Evolutionary conservation across 2,329 filamentous ascomycete genomes (phyloP), one percentile per base, ranked within the genome.

Genomic region (Venturia pyrina): DNA sequence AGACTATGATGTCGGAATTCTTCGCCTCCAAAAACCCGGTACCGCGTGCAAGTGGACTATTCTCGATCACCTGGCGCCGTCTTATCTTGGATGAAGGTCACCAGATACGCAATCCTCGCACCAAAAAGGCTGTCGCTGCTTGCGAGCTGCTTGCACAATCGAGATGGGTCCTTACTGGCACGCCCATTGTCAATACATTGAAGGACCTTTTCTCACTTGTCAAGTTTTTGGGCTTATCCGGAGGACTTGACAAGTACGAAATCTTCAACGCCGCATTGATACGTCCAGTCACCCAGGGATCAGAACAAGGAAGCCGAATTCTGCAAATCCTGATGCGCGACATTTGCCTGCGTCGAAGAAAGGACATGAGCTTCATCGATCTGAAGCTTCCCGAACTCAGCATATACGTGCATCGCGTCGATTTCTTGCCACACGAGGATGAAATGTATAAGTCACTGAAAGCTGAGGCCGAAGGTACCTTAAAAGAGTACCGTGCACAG

Each of bases 281-380:
- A 48, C 84, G 89, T 40, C 89, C 89, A 4, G 80, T 96, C 10
- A 83, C 82, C 64, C 72, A 74, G 6, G 85, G 85, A 1, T 82
- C 87, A 19, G 74, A 77, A 0, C 78, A 81, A 43, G 88, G 87
- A 15, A 86, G 86, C 61, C 75, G 82, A 13, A 78, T 93, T 3
- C 81, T 96, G 3, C 89, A 93, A 72, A 83, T 86, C 5, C 81
- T 96, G 57, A 93, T 96, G 86, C 82, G 82, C n/a, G 87, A 89
- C 21, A 83, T 96, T 60, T 95, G 90, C 71, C 80, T 96, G 28
- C 85, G 92, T 46, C 85, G 92, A 46, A 89, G 87, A 75, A 96
- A 96, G 74, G 88, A 93, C 66, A 96, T 96, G 91, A 83, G 83
- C 5, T 96, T 96, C 72, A 84, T 96, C 64, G 90, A 96, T 69